Evolutionary conservation across 2,329 filamentous ascomycete species (phyloP), one percentile per base, ranked within the genome.

Genomic region (Aspergillus pseudoviridinutans): DNA sequence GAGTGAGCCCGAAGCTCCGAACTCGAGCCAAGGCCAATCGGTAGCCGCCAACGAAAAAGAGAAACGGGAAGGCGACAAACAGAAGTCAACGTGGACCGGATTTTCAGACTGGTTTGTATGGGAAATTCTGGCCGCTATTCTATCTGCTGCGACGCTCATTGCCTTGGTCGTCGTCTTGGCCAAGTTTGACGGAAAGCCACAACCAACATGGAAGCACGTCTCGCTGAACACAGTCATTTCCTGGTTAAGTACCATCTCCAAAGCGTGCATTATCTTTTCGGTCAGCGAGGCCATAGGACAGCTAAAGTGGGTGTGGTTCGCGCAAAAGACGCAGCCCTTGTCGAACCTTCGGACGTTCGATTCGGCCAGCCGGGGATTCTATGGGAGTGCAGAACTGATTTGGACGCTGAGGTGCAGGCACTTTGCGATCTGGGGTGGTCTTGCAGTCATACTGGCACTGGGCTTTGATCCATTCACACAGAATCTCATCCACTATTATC

Each of bases 261-360:
- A 55, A 20, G 60, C 32, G 3, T 61, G 58, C 28, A 50, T 64
- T 5, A n/a, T 62, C 5, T 58, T 56, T 28, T 32, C 49, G 2
- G 27, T 60, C 28, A 61, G 57, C n/a, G 57, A 61, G 42, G 57
- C 54, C 1, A 50, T 64, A 29, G 60, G 58, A 1, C 60, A 63
- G 44, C n/a, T 58, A 4, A 64, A 64, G 41, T 64, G 60, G 62
- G 58, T 61, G 4, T 64, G 62, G 62, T 61, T 63, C 27, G 32
- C 55, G 6, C 58, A 58, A 35, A 47, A 44, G 35, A 25, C 8
- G 0, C 58, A 51, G 12, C 56, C 62, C 1, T 20, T 62, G 7
- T 28, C 12, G 2, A 41, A 62, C 44, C 47, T 64, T 4, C 22
- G 46, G 3, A 22, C 32, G 1, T 64, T 62, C 42, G 62, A 64